phyloP scores from a whole-genome alignment of 345 rosid species.

The Salix brachista region DNA sequence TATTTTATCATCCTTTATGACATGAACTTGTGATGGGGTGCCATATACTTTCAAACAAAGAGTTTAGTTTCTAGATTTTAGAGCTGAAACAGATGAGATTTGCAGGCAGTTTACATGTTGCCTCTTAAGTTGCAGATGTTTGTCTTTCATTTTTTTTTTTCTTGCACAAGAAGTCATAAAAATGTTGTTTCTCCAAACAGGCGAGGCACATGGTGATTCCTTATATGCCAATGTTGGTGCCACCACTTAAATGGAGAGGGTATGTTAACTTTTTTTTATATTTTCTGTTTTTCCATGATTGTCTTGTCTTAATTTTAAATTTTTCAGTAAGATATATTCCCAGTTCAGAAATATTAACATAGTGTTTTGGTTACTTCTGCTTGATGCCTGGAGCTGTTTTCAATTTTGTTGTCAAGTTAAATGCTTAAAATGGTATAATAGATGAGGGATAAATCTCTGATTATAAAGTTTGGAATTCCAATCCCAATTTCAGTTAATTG shows the following conservation, averaged over 20 bases:
- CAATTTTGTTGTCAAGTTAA: not conserved
- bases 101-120: not conserved
- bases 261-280: slow-evolving; percentile 34
- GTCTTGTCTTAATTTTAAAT: not conserved
- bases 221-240: slow-evolving; percentile 98
- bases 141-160: not conserved
- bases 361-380: not conserved
- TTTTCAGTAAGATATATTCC: slow-evolving; percentile 1
- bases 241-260: slow-evolving; percentile 94
- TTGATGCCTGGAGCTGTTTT: not conserved
- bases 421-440: not conserved
- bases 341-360: not conserved
- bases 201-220: slow-evolving; percentile 95
- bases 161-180: slow-evolving; percentile 3
- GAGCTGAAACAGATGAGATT: not conserved
- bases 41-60: not conserved
- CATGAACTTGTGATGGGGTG: not conserved
- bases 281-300: slow-evolving; percentile 3
- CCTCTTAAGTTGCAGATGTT: slow-evolving; percentile 1
- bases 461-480: not conserved
- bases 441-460: not conserved
- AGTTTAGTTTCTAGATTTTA: not conserved
- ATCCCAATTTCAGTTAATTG: not conserved
- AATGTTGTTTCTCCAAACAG: slow-evolving; percentile 42
- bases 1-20: not conserved